A percentile compares a stretch with the other conserved stretches of the same genome.
phyloP scores from a whole-genome alignment of 169 alveolate species.

The Cryptosporidium baileyi region DNA sequence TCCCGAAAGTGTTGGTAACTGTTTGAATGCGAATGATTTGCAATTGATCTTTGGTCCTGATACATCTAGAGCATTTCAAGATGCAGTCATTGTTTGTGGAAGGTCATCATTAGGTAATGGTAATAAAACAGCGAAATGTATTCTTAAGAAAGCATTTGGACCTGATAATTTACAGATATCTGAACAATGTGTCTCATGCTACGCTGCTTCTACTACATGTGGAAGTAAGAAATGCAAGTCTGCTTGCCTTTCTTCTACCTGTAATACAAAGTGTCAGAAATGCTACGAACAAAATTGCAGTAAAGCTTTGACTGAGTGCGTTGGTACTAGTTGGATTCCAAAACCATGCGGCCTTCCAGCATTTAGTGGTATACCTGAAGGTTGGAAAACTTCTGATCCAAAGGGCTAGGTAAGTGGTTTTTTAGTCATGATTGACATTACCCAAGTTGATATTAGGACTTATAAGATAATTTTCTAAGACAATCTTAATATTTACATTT shows the following conservation, averaged over 20 bases:
- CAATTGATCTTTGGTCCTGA: slow-evolving; percentile 3
- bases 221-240: slow-evolving; percentile 52
- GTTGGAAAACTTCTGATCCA: slow-evolving; percentile 41
- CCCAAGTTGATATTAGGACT: too few species aligned
- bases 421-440: too few species aligned
- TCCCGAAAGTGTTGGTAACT: slow-evolving; percentile 10
- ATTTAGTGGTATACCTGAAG: slow-evolving; percentile 27
- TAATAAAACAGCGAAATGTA: slow-evolving; percentile 15
- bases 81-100: slow-evolving; percentile 22
- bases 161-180: neutral
- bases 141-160: neutral
- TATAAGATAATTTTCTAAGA: too few species aligned
- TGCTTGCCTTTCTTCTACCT: slow-evolving; percentile 50
- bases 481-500: too few species aligned
- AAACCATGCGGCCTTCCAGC: slow-evolving; percentile 52
- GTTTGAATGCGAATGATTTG: slow-evolving; percentile 12
- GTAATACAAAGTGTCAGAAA: slow-evolving; percentile 39
- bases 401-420: too few species aligned
- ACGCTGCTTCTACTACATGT: slow-evolving; percentile 31
- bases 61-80: neutral
- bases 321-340: slow-evolving; percentile 39
- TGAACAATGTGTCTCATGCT: slow-evolving; percentile 27
- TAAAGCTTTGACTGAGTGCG: neutral
- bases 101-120: slow-evolving; percentile 62
- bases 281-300: slow-evolving; percentile 39